phyloP scores from a whole-genome alignment of 2,329 filamentous ascomycete genomes.

The Alternaria sp. region DNA sequence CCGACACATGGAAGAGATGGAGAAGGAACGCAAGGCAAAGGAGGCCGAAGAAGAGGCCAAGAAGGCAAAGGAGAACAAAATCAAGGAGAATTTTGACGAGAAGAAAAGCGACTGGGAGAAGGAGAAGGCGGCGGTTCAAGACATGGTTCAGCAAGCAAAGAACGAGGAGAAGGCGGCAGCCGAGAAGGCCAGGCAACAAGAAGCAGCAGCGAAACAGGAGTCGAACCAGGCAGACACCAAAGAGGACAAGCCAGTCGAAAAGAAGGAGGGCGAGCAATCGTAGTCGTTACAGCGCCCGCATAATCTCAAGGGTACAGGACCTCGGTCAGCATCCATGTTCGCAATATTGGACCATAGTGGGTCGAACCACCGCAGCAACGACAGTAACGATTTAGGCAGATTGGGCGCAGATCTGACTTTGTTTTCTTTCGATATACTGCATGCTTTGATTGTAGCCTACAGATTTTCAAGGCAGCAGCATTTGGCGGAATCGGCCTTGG shows the following conservation, averaged over 20 bases:
- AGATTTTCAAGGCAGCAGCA: neutral
- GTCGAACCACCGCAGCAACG: slow-evolving; percentile 13
- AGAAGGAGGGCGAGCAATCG: slow-evolving; percentile 1
- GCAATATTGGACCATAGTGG: neutral
- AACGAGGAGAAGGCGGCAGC: slow-evolving; percentile 46
- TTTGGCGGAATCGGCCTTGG: slow-evolving; percentile 21
- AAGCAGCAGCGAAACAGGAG: slow-evolving; percentile 43
- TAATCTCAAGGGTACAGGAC: slow-evolving; percentile 1
- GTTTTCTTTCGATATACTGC: slow-evolving; percentile 9
- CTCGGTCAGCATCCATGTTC: neutral
- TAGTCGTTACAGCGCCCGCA: slow-evolving; percentile 1
- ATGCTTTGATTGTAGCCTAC: neutral
- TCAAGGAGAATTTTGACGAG: slow-evolving; percentile 81
- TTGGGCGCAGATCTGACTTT: slow-evolving; percentile 5
- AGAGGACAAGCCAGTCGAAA: slow-evolving; percentile 27
- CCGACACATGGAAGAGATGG: slow-evolving; percentile 99
- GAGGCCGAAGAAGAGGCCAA: slow-evolving; percentile 81
- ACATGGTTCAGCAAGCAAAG: slow-evolving; percentile 66
- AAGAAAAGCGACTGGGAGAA: slow-evolving; percentile 84
- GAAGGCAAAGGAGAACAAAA: slow-evolving; percentile 74
- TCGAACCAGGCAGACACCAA: slow-evolving; percentile 35
- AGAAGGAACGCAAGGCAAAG: slow-evolving; percentile 78
- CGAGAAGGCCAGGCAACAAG: slow-evolving; percentile 63
- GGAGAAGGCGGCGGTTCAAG: slow-evolving; percentile 80
- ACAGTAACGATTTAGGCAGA: slow-evolving; percentile 23